Conservation (phyloP, 495 filamentous ascomycete genomes). For the Corynascus novoguineensis region DNA sequence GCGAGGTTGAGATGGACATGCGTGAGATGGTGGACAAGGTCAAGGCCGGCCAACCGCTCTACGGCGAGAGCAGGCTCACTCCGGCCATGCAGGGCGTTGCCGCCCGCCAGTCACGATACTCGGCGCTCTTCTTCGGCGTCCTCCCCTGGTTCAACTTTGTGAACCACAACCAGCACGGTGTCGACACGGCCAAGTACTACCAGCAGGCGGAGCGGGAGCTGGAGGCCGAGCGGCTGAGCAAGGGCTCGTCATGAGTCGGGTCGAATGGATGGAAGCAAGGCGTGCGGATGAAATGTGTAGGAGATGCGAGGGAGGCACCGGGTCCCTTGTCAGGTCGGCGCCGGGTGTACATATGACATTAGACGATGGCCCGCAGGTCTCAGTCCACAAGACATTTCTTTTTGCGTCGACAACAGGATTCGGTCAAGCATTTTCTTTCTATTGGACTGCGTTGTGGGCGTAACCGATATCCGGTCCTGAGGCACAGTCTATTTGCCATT, state of each 20-base stretch:
- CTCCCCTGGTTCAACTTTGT: slow-evolving; percentile 97
- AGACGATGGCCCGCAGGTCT: slow-evolving; percentile 20
- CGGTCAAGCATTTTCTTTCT: too few relatives aligned
- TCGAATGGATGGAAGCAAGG: background rate
- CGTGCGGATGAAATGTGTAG: background rate
- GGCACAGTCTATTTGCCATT: too few relatives aligned
- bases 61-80: slow-evolving; percentile 70
- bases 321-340: slow-evolving; percentile 18
- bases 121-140: slow-evolving; percentile 71
- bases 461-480: too few relatives aligned
- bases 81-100: slow-evolving; percentile 92
- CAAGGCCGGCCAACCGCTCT: slow-evolving; percentile 85
- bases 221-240: slow-evolving; percentile 60
- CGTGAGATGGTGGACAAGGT: slow-evolving; percentile 94
- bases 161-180: slow-evolving; percentile 94
- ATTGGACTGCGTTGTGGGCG: too few relatives aligned
- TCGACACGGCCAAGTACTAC: slow-evolving; percentile 98
- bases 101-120: slow-evolving; percentile 85
- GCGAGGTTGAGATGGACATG: slow-evolving; percentile 95
- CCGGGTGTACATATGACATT: slow-evolving; percentile 28
- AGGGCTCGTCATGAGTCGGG: slow-evolving; percentile 16
- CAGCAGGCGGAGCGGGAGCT: slow-evolving; percentile 90
- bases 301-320: background rate
- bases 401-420: slow-evolving; percentile 8
- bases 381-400: slow-evolving; percentile 20